Evolutionary conservation across 768 basidiomycete genomes (phyloP), one percentile per base, ranked within the genome.

Genomic region (Tulasnella sp.): DNA sequence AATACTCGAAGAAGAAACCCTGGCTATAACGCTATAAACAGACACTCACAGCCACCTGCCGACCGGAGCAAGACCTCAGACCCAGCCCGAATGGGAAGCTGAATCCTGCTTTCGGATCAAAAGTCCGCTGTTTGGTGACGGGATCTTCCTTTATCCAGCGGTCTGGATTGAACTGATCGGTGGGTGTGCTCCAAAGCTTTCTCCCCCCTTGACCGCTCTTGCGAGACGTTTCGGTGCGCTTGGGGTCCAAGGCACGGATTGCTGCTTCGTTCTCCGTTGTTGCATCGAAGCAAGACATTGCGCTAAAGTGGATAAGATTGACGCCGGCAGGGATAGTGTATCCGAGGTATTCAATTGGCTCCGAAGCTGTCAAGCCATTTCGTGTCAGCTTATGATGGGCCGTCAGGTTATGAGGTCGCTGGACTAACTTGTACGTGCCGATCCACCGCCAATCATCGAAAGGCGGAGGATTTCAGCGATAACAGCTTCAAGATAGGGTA

Each of bases 401-500:
- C 19, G 62, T n/a, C 14, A 26, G 32, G 19, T 64, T 4, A 40
- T 35, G 29, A 29, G 19, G 12, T n/a, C 34, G n/a, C n/a, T n/a
- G n/a, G n/a, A 65, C 64, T 11, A n/a, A 44, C 67, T 32, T 44
- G 9, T 22, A 19, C 32, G 11, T 3, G 44, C 22, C 16, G 44
- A 36, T 9, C 37, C 67, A 4, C 34, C 67, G 8, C 22, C 37
- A 22, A 69, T 39, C 12, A 37, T 17, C 1, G 39, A 17, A 32
- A 41, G 22, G 11, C 67, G 67, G 5, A 69, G 44, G 6, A 35
- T 69, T 26, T 69, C 67, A 6, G 39, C 40, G 22, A 69, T 39
- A 2, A 69, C 67, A 29, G 67, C 67, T 69, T 69, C 67, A 11
- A 69, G 29, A 44, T 69, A 69, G 1, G 67, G 67, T 22, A 32